These are phyloP conservation scores for Diplodia sapinea DNA, from an alignment of 2,329 filamentous ascomycete genomes.

Conservation along the genomic window DNA sequence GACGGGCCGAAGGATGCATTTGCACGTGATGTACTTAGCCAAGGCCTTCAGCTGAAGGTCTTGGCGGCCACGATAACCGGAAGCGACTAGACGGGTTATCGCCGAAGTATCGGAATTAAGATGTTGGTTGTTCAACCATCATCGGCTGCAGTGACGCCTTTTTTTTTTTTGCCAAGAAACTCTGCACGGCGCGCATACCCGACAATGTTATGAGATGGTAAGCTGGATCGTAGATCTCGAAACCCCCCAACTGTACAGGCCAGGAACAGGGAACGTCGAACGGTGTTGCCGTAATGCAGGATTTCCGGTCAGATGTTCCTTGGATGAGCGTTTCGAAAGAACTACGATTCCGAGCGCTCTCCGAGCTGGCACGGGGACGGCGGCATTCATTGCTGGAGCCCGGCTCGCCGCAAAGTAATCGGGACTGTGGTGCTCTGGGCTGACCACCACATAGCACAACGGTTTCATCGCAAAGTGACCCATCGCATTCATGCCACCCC, in stretches of 20 bases:
- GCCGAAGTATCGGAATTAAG: neutral
- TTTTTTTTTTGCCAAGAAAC: neutral
- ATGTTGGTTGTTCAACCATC: neutral
- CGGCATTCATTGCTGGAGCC: neutral
- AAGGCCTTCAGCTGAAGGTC: too few species aligned
- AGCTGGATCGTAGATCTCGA: too few species aligned
- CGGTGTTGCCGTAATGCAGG: neutral
- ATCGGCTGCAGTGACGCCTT: neutral
- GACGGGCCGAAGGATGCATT: slow-evolving; percentile 1
- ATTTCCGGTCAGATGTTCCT: neutral
- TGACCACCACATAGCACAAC: slow-evolving; percentile 2
- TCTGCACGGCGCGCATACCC: neutral
- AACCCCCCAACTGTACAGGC: neutral
- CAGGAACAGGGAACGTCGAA: neutral
- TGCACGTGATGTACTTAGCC: neutral
- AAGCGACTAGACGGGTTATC: neutral
- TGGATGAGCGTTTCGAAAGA: slow-evolving; percentile 9
- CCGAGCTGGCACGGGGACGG: slow-evolving; percentile 1
- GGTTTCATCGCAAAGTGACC: slow-evolving; percentile 9
- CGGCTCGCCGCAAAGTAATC: neutral
- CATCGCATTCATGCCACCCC: slow-evolving; percentile 18
- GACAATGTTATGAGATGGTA: neutral
- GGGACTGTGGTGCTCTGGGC: slow-evolving; percentile 1
- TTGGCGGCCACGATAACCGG: neutral
- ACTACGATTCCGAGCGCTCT: neutral